A percentile compares a stretch with the other conserved stretches of the same genome.
These are phyloP conservation scores for Mycena rebaudengoi DNA, from an alignment of 768 basidiomycete species.

Conservation along the genomic window DNA sequence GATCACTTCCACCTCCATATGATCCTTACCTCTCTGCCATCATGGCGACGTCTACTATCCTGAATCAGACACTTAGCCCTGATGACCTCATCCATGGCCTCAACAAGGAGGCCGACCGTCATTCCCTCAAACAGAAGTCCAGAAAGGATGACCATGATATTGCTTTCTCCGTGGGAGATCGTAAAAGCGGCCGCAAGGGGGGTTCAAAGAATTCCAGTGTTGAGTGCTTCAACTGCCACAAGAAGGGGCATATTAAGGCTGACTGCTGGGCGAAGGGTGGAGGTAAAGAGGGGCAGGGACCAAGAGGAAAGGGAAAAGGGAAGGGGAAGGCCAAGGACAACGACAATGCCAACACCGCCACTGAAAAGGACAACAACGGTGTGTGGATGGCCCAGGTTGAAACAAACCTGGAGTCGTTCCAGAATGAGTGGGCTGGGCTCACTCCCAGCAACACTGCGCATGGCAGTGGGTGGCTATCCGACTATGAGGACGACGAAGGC, in stretches of 20 bases:
- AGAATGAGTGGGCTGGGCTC: not conserved
- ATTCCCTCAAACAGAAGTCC: conserved; percentile 2
- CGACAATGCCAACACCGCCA: not conserved
- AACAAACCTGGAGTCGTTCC: not conserved
- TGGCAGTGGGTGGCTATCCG: not conserved
- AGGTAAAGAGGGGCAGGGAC: conserved; percentile 26
- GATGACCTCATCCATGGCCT: conserved; percentile 22
- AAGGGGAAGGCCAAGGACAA: conserved; percentile 1
- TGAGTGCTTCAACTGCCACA: conserved; percentile 29
- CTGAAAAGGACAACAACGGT: not conserved
- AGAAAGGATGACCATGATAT: conserved; percentile 12
- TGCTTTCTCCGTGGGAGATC: not conserved
- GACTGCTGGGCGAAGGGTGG: conserved; percentile 17
- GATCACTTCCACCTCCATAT: conserved; percentile 31
- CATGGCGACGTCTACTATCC: conserved; percentile 18
- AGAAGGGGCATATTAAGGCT: conserved; percentile 27
- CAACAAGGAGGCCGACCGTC: conserved; percentile 23
- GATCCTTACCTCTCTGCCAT: conserved; percentile 28
- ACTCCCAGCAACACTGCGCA: not conserved
- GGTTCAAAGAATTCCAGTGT: conserved; percentile 1
- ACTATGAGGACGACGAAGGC: not conserved
- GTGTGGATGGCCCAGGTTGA: conserved; percentile 7
- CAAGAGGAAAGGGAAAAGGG: not conserved
- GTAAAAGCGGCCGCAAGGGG: not conserved
- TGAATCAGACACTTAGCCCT: conserved; percentile 10